Conservation (phyloP, 108 stramenopile genomes). For the Cyclotella sp. region DNA sequence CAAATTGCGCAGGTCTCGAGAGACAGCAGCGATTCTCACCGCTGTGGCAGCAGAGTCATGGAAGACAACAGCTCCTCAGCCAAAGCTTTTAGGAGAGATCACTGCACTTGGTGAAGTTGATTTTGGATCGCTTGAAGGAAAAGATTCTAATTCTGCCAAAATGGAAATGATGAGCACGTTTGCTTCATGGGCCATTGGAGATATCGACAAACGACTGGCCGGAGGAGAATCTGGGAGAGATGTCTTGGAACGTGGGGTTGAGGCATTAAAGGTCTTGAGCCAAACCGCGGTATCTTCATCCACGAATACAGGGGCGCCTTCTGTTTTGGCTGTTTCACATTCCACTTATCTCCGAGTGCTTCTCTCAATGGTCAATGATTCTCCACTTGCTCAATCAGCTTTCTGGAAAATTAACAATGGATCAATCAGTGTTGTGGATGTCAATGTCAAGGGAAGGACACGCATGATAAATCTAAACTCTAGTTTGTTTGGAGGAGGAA, state of each 20-base stretch:
- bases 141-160: constrained; percentile 53
- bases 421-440: constrained; percentile 74
- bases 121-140: constrained; percentile 75
- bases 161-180: constrained; percentile 62
- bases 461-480: constrained; percentile 38
- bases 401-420: constrained; percentile 60
- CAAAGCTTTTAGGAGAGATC: constrained; percentile 40
- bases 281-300: constrained; percentile 36
- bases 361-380: constrained; percentile 56
- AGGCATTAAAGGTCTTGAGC: constrained; percentile 44
- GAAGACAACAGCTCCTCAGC: not conserved
- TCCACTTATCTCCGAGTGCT: constrained; percentile 71
- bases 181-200: constrained; percentile 68
- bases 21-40: constrained; percentile 64
- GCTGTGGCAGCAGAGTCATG: constrained; percentile 13
- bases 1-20: constrained; percentile 57
- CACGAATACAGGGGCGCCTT: constrained; percentile 2
- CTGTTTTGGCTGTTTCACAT: constrained; percentile 67
- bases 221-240: constrained; percentile 80
- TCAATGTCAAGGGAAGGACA: constrained; percentile 46
- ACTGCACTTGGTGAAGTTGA: constrained; percentile 69
- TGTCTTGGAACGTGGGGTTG: constrained; percentile 41
- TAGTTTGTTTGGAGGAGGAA: constrained; percentile 59
- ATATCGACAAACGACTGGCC: constrained; percentile 58
- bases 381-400: constrained; percentile 65